A percentile compares a stretch with the other conserved stretches of the same genome.
These are phyloP conservation scores for Tetracladium setigerum DNA, from an alignment of 495 filamentous ascomycete genomes.

Conservation along the genomic window DNA sequence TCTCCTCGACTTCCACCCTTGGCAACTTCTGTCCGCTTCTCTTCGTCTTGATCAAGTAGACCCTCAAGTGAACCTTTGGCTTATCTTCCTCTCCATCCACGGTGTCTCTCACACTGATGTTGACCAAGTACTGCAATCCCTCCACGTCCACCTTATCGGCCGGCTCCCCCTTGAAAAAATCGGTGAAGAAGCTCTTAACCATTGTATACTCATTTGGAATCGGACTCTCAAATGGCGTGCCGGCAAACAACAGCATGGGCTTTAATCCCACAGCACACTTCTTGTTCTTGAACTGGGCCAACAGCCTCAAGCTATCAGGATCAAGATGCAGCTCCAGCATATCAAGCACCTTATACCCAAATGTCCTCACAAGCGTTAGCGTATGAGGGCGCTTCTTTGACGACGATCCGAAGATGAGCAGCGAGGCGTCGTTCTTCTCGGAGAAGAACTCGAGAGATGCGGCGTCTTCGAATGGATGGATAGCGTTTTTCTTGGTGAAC, in stretches of 20 bases:
- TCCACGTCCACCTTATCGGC: constrained; percentile 81
- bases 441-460: constrained; percentile 85
- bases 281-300: constrained; percentile 73
- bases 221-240: constrained; percentile 73
- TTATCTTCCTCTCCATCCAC: constrained; percentile 44
- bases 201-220: constrained; percentile 67
- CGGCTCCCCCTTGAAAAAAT: constrained; percentile 80
- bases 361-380: constrained; percentile 75
- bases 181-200: constrained; percentile 78
- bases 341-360: constrained; percentile 78
- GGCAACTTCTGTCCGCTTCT: constrained; percentile 80
- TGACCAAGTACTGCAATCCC: constrained; percentile 82
- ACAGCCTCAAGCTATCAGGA: constrained; percentile 50
- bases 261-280: constrained; percentile 78
- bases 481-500: constrained; percentile 90
- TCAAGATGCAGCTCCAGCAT: constrained; percentile 86
- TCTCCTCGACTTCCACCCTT: constrained; percentile 87
- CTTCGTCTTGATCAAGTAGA: constrained; percentile 78
- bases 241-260: constrained; percentile 81
- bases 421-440: constrained; percentile 85
- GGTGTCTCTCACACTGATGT: constrained; percentile 66
- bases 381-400: constrained; percentile 91
- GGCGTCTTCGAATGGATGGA: constrained; percentile 90
- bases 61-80: constrained; percentile 71
- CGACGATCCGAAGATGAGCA: constrained; percentile 72